Conservation (phyloP, 2,329 filamentous ascomycete species). For the Trichophyton simii region DNA sequence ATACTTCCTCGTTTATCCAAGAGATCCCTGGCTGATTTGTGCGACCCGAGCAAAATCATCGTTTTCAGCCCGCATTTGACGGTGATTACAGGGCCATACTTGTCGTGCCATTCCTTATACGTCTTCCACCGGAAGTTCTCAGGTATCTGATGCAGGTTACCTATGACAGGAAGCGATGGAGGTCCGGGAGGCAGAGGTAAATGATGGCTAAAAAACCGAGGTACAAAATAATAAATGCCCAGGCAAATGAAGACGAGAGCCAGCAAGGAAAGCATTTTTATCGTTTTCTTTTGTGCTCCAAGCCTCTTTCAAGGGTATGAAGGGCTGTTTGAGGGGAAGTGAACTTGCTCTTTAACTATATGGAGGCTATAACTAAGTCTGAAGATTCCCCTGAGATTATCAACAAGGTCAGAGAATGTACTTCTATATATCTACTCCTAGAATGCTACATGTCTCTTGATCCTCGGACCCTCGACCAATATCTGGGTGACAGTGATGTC, state of each 20-base stretch:
- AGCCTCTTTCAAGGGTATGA: not conserved
- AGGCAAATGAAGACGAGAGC: not conserved
- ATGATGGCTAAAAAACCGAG: not conserved
- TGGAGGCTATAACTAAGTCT: too few relatives aligned
- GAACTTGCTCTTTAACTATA: too few relatives aligned
- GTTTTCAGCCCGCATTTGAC: conserved; percentile 22
- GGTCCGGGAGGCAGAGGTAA: conserved; percentile 17
- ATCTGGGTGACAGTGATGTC: too few relatives aligned
- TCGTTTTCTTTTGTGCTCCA: not conserved
- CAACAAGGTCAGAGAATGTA: too few relatives aligned
- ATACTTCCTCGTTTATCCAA: conserved; percentile 27
- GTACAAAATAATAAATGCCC: not conserved
- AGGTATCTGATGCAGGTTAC: conserved; percentile 24
- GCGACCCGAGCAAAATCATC: conserved; percentile 25
- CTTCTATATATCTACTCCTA: too few relatives aligned
- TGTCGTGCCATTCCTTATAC: conserved; percentile 23
- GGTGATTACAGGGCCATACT: conserved; percentile 26
- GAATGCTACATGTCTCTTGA: too few relatives aligned
- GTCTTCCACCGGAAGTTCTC: conserved; percentile 16
- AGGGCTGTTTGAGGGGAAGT: not conserved
- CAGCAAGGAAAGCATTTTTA: not conserved
- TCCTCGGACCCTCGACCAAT: too few relatives aligned
- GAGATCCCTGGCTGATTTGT: conserved; percentile 25
- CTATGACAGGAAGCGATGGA: conserved; percentile 21
- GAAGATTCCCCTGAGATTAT: too few relatives aligned